Evolutionary conservation across 2,329 filamentous ascomycete genomes (phyloP), one percentile per base, ranked within the genome.

Genomic region (Fonsecaea pedrosoi): DNA sequence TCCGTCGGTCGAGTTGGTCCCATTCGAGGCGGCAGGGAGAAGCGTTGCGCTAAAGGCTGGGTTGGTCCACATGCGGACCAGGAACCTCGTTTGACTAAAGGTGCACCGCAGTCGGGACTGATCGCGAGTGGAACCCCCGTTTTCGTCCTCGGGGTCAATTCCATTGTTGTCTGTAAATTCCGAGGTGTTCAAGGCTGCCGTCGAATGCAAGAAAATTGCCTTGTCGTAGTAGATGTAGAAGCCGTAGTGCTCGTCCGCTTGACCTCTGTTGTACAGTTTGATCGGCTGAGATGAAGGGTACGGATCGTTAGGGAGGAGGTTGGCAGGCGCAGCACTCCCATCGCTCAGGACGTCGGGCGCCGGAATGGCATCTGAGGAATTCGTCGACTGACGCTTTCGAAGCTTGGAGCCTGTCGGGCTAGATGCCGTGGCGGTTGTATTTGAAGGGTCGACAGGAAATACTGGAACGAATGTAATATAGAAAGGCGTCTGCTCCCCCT

Each of bases 221-320:
- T 93, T 92, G 79, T 93, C 89, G 78, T 91, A 98, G 82, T 97
- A 96, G 0, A 87, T 91, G 80, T 97, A 97, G 80, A 97, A 97
- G 2, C 92, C 92, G 78, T 96, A 97, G 79, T 97, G 92, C 77
- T 98, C 94, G 0, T 89, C 90, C 1, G 85, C 81, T 34, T 91
- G 82, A 18, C 91, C 93, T 21, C 93, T 90, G 77, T 98, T 92
- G 77, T 89, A 98, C 0, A 98, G 85, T 1, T 91, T 87, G 12
- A 98, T 82, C 0, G 92, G 94, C 74, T 98, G 95, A 67, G 82
- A 80, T 0, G 83, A 79, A 0, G 90, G 86, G 34, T 66, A 72
- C 13, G 72, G 72, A 4, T 60, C 62, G 7, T 86, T 82, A 0
- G 93, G 91, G 54, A 95, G 86, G 69, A 97, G 82, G 9, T 85